A percentile compares a stretch with the other conserved stretches of the same genome.
Conservation (phyloP, 345 rosid species). For the Pistacia atlantica region DNA sequence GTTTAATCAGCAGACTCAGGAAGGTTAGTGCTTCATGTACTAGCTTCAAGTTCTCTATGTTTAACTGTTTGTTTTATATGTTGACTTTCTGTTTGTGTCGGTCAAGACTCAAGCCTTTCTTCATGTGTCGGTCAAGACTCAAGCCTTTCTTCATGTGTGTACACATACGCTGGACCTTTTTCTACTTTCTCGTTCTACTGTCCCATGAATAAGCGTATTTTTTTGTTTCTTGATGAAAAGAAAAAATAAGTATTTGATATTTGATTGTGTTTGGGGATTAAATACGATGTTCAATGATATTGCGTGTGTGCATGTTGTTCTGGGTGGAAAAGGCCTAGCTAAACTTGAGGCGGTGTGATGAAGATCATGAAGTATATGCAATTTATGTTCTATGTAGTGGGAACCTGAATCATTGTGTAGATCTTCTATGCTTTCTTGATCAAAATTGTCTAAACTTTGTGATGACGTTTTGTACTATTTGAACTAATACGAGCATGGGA, state of each 20-base stretch:
- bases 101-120: too few species aligned
- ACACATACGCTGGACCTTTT: too few species aligned
- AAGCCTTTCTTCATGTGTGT: too few species aligned
- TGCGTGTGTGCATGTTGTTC: neutral
- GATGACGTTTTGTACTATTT: neutral
- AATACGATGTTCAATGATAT: too few species aligned
- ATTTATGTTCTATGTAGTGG: neutral
- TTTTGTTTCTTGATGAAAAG: too few species aligned
- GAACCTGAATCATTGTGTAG: neutral
- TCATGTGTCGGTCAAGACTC: too few species aligned
- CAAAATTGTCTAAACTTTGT: neutral
- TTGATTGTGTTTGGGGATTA: neutral
- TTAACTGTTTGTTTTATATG: neutral
- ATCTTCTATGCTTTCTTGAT: neutral
- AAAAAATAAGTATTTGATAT: neutral
- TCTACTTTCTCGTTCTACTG: too few species aligned
- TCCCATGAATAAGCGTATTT: too few species aligned
- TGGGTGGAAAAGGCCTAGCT: neutral
- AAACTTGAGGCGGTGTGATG: constrained; percentile 1
- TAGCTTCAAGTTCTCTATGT: neutral
- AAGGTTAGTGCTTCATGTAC: constrained; percentile 36
- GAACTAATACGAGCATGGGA: neutral
- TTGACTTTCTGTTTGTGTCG: neutral
- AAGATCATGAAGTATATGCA: neutral
- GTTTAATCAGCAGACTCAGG: constrained; percentile 54